phyloP scores from a whole-genome alignment of 345 rosid genomes.

The Ceriops tagal region DNA sequence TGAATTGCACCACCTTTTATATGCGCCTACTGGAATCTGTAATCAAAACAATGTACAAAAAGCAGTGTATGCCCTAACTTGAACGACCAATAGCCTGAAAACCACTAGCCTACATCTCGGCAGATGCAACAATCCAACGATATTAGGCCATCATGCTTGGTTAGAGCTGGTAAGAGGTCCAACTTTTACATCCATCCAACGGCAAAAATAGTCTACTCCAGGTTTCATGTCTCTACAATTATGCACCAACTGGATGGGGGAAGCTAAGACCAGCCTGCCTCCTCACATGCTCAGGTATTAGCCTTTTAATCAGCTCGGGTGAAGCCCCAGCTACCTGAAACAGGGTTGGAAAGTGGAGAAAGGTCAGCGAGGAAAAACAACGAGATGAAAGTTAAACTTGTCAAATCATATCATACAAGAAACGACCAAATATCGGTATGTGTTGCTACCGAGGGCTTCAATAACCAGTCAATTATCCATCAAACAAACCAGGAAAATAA shows the following conservation, averaged over 20 bases:
- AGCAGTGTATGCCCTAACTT: no score
- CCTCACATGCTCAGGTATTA: conserved; percentile 67
- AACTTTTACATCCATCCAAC: background rate
- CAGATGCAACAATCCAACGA: no score
- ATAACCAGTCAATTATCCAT: background rate
- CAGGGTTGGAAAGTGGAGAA: background rate
- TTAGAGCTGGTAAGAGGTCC: background rate
- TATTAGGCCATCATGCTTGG: background rate
- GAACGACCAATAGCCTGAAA: background rate
- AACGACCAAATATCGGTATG: background rate
- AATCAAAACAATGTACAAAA: background rate
- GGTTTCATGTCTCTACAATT: conserved; percentile 6
- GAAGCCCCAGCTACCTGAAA: conserved; percentile 63
- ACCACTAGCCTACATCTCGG: background rate
- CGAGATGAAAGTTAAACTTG: background rate
- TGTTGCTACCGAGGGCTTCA: background rate
- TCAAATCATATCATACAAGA: background rate
- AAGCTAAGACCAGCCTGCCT: conserved; percentile 41
- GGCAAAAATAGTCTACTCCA: background rate
- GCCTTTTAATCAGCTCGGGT: conserved; percentile 59
- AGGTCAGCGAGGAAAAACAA: background rate
- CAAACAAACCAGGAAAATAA: background rate
- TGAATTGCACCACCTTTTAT: background rate
- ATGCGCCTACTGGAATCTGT: background rate
- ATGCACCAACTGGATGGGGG: conserved; percentile 35